A percentile compares a stretch with the other conserved stretches of the same genome.
phyloP scores from a whole-genome alignment of 139 green algal genomes.

The Zygnema cylindricum region DNA sequence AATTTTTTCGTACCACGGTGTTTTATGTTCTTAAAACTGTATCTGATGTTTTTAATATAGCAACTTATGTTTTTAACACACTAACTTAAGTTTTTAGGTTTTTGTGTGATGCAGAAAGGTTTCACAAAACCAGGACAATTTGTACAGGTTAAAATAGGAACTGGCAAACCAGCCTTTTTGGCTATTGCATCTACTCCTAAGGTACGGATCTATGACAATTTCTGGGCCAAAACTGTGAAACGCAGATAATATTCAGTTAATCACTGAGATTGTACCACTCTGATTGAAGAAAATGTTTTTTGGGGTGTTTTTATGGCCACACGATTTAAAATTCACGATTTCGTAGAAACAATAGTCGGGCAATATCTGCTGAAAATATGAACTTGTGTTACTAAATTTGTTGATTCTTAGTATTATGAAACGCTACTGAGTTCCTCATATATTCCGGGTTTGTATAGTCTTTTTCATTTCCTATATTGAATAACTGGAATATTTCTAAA shows the following conservation, averaged over 20 bases:
- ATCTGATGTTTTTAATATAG: too few species aligned
- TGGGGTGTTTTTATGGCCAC: background rate
- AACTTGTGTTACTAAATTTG: background rate
- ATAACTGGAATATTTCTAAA: too few species aligned
- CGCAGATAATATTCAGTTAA: background rate
- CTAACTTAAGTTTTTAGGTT: background rate
- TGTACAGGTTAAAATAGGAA: slow-evolving; percentile 77
- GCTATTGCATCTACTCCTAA: slow-evolving; percentile 83
- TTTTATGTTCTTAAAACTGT: too few species aligned
- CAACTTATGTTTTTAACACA: too few species aligned
- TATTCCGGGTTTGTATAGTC: background rate
- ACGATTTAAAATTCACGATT: background rate
- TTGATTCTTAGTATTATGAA: too few species aligned
- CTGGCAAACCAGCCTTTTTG: slow-evolving; percentile 87
- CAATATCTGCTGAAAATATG: background rate
- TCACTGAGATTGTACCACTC: background rate
- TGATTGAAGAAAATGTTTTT: background rate
- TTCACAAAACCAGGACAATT: slow-evolving; percentile 89
- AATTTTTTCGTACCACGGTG: too few species aligned
- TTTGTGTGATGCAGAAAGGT: slow-evolving; percentile 23
- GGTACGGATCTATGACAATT: background rate
- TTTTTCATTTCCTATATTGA: too few species aligned
- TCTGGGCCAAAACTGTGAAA: background rate
- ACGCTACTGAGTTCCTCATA: slow-evolving; percentile 9
- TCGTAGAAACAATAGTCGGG: background rate